A percentile compares a stretch with the other conserved stretches of the same genome.
Conservation (phyloP, 2,329 filamentous ascomycete genomes). For the Volutella citrinella region DNA sequence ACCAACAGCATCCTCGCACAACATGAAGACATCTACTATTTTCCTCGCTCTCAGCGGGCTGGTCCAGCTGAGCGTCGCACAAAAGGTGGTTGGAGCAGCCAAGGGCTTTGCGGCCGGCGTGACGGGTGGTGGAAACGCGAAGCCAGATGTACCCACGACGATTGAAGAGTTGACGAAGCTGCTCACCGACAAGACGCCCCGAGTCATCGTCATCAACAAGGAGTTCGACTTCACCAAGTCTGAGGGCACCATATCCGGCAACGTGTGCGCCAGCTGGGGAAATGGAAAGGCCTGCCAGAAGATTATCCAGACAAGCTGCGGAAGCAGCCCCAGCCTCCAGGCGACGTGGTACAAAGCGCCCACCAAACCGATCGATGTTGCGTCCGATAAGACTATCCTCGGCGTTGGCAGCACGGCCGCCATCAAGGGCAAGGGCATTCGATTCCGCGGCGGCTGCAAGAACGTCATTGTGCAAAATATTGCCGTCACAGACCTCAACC, state of each 20-base stretch:
- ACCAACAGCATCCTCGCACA: too few species aligned
- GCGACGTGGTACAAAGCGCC: slow-evolving; percentile 11
- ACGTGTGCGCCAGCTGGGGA: slow-evolving; percentile 19
- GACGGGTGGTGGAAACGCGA: slow-evolving; percentile 12
- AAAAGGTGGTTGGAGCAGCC: slow-evolving; percentile 9
- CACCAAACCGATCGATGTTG: slow-evolving; percentile 21
- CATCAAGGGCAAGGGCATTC: slow-evolving; percentile 40
- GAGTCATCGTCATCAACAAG: slow-evolving; percentile 35
- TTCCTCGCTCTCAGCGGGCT: too few species aligned
- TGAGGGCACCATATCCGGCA: slow-evolving; percentile 19
- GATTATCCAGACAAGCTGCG: slow-evolving; percentile 16
- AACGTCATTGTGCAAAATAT: slow-evolving; percentile 33
- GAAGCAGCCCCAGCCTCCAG: slow-evolving; percentile 4
- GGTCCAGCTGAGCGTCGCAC: too few species aligned
- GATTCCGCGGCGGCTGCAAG: slow-evolving; percentile 28
- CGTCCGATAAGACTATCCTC: slow-evolving; percentile 39
- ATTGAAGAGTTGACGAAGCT: slow-evolving; percentile 13
- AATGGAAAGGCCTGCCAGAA: slow-evolving; percentile 16
- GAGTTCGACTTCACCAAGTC: slow-evolving; percentile 25
- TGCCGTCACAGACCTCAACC: slow-evolving; percentile 16
- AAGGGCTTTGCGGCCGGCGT: slow-evolving; percentile 14
- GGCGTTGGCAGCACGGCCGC: slow-evolving; percentile 36
- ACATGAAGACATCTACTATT: too few species aligned
- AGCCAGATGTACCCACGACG: slow-evolving; percentile 11
- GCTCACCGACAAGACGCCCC: slow-evolving; percentile 22